Evolutionary conservation across 2,329 filamentous ascomycete genomes (phyloP), one percentile per base, ranked within the genome.

Genomic region (Dothistroma pini): DNA sequence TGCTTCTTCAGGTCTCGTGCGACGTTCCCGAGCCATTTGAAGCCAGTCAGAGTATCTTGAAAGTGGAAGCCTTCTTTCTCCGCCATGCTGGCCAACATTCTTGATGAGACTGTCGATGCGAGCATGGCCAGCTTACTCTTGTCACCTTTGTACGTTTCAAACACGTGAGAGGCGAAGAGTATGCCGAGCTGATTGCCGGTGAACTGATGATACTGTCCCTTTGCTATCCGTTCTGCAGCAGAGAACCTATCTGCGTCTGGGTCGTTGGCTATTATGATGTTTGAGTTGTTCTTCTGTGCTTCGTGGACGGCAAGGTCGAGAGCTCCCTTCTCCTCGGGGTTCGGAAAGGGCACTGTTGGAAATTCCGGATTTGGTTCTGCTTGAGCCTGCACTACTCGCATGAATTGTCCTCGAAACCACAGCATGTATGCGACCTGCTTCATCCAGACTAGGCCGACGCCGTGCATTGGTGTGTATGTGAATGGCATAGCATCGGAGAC

Each of bases 1-100:
- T 75, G 68, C 2, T 71, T 67, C 58, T 80, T 75, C 1, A 86
- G 77, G n/a, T 80, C 75, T 19, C 80, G 79, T 1, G 84, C 83
- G 51, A 82, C 78, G 63, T 87, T 87, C 2, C 84, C 86, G 63
- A 88, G 81, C 86, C 86, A 88, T 71, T 88, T 88, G 76, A 88
- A 88, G 1, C 86, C 86, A 0, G 86, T 88, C 32, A 88, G 74
- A 0, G 86, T 87, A 68, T 88, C 85, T 60, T 79, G 77, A 68
- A 84, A 86, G 55, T 81, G 75, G 63, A 87, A 83, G 1, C 81
- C 82, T 71, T 83, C 81, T 21, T 78, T 75, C 31, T 75, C 69
- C 0, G 84, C 84, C 75, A 87, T 82, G 29, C 79, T 79, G 11
- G 79, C 76, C 1, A 88, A 78, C 84, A 88, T 87, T n/a, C 81